These are phyloP conservation scores for Fusarium brachygibbosum DNA, from an alignment of 2,329 filamentous ascomycete genomes.

Conservation along the genomic window DNA sequence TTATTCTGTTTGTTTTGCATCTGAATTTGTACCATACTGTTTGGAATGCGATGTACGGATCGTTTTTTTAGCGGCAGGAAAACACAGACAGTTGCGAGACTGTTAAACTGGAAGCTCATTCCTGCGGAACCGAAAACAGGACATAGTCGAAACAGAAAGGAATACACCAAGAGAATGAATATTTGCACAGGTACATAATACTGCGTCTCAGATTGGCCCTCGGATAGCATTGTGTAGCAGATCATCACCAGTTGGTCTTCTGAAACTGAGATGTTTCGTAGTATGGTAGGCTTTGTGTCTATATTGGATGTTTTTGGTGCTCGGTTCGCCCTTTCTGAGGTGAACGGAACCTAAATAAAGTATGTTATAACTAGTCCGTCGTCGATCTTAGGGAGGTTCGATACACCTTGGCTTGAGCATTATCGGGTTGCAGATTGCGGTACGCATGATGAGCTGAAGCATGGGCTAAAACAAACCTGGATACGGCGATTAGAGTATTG, in stretches of 20 bases:
- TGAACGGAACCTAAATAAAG: neutral
- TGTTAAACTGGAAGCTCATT: constrained; percentile 14
- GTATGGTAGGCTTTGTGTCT: neutral
- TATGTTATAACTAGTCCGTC: neutral
- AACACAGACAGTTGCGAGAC: constrained; percentile 6
- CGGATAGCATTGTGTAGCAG: constrained; percentile 20
- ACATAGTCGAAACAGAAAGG: constrained; percentile 9
- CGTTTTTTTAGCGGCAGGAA: constrained; percentile 19
- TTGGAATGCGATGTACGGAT: constrained; percentile 18
- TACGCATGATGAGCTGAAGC: neutral
- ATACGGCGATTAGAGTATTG: neutral
- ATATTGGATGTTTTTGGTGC: neutral
- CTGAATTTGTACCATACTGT: constrained; percentile 42
- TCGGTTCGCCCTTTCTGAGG: neutral
- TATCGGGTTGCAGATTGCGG: neutral
- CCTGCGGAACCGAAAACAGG: constrained; percentile 21
- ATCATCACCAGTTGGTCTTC: constrained; percentile 1
- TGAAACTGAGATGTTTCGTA: neutral
- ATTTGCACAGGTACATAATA: constrained; percentile 22
- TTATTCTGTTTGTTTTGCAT: constrained; percentile 21
- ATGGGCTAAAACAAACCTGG: neutral
- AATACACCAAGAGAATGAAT: constrained; percentile 18
- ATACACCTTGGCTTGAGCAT: neutral
- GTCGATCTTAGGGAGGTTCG: neutral
- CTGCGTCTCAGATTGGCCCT: constrained; percentile 16